A percentile compares a stretch with the other conserved stretches of the same genome.
These are phyloP conservation scores for Melampsora abietis-canadensis DNA, from an alignment of 1,284 basidiomycete genomes.

Conservation along the genomic window DNA sequence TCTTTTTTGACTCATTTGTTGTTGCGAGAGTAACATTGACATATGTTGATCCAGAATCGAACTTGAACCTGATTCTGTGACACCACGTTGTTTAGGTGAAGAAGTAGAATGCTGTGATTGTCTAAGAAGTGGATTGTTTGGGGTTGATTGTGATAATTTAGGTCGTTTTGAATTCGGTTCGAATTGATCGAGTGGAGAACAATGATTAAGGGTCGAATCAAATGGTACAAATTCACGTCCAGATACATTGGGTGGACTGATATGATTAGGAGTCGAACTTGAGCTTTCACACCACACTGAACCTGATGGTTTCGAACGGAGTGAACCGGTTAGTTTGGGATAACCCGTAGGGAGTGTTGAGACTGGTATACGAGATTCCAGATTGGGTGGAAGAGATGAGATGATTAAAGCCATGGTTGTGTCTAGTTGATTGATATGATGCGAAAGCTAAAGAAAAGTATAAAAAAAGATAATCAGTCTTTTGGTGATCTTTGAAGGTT, in stretches of 20 bases:
- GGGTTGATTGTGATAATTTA: not conserved
- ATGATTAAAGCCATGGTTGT: slow-evolving; percentile 32
- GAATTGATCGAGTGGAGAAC: not conserved
- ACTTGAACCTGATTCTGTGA: too few relatives aligned
- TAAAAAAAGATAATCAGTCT: not conserved
- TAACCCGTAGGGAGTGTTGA: slow-evolving; percentile 32
- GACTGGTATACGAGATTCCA: slow-evolving; percentile 13
- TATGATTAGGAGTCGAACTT: slow-evolving; percentile 4
- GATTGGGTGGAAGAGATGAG: slow-evolving; percentile 25
- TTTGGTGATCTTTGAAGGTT: not conserved
- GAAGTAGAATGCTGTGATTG: too few relatives aligned
- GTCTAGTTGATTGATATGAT: slow-evolving; percentile 41
- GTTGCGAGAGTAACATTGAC: too few relatives aligned
- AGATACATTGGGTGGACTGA: slow-evolving; percentile 16
- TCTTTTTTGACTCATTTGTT: too few relatives aligned
- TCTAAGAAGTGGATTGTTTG: not conserved
- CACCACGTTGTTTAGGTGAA: too few relatives aligned
- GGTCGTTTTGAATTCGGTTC: slow-evolving; percentile 17
- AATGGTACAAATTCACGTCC: slow-evolving; percentile 26
- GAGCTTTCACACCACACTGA: slow-evolving; percentile 31
- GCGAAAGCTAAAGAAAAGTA: slow-evolving; percentile 27
- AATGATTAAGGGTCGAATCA: not conserved
- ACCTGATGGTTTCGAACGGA: slow-evolving; percentile 35
- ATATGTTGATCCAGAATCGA: too few relatives aligned
- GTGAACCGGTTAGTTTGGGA: slow-evolving; percentile 28